phyloP scores from a whole-genome alignment of 331 rosid species.

The Pyracantha coccinea region DNA sequence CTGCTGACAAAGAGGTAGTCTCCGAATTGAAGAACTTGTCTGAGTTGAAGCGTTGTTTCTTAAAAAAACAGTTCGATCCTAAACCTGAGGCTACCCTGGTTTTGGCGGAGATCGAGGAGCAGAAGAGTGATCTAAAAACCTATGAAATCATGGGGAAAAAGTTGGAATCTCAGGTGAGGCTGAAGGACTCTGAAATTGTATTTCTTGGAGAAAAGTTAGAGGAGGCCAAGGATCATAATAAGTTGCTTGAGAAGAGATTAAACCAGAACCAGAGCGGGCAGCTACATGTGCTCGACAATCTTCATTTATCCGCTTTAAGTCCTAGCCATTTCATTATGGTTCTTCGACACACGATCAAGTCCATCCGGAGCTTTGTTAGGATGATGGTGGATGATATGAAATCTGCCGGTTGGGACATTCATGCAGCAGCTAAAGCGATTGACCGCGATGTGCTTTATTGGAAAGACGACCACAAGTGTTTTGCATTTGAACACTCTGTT shows the following conservation, averaged over 20 bases:
- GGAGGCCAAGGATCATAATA: conserved; percentile 47
- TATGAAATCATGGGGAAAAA: conserved; percentile 60
- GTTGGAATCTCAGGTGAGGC: conserved; percentile 58
- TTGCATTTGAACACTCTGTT: conserved; percentile 61
- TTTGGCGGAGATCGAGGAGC: conserved; percentile 71
- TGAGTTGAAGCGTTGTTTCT: conserved; percentile 66
- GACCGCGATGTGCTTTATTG: conserved; percentile 37
- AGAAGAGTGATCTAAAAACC: conserved; percentile 54
- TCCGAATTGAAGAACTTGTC: conserved; percentile 64
- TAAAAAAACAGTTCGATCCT: conserved; percentile 72
- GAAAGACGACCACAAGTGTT: conserved; percentile 65
- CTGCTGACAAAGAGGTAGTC: conserved; percentile 53
- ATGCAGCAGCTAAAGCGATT: conserved; percentile 58
- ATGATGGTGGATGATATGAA: conserved; percentile 58
- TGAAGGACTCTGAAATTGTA: conserved; percentile 65
- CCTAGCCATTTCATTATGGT: conserved; percentile 45
- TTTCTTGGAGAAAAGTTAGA: conserved; percentile 59
- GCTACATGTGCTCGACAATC: conserved; percentile 35
- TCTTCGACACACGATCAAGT: conserved; percentile 49
- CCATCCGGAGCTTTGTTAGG: conserved; percentile 58
- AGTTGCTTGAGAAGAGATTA: conserved; percentile 47
- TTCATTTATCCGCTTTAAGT: conserved; percentile 47
- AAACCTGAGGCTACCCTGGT: conserved; percentile 46
- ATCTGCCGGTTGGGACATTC: conserved; percentile 53
- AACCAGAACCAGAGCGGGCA: conserved; percentile 67